These are phyloP conservation scores for Astragalus membranaceus DNA, from an alignment of 306 rosid genomes.

Conservation along the genomic window DNA sequence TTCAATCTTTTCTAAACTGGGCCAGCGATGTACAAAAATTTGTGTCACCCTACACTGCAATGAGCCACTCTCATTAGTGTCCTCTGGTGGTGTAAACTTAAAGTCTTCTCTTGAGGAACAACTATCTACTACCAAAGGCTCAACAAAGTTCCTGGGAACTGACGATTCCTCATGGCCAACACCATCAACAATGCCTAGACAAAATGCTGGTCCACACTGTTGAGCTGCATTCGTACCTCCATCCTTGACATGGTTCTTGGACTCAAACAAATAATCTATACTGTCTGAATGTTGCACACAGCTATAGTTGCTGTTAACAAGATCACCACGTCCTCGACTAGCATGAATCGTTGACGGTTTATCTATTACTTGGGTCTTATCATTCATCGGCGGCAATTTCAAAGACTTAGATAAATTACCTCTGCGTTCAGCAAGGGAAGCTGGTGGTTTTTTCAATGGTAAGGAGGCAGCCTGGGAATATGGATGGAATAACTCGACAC, in stretches of 20 bases:
- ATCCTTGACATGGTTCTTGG: slow-evolving; percentile 26
- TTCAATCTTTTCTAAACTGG: slow-evolving; percentile 62
- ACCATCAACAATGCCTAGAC: slow-evolving; percentile 12
- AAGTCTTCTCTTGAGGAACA: slow-evolving; percentile 20
- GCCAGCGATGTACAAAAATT: slow-evolving; percentile 64
- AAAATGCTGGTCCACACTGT: slow-evolving; percentile 14
- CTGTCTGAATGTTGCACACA: slow-evolving; percentile 24
- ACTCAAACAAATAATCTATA: slow-evolving; percentile 25
- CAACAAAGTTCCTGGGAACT: slow-evolving; percentile 24
- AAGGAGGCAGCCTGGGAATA: slow-evolving; percentile 36
- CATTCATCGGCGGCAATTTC: slow-evolving; percentile 56
- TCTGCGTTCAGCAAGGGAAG: slow-evolving; percentile 88
- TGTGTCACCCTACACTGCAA: slow-evolving; percentile 17
- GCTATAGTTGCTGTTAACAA: slow-evolving; percentile 26
- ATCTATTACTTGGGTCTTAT: slow-evolving; percentile 33
- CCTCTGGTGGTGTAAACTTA: slow-evolving; percentile 32
- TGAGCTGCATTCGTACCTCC: slow-evolving; percentile 33
- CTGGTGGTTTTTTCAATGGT: slow-evolving; percentile 52
- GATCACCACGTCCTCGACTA: slow-evolving; percentile 28
- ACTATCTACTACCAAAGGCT: slow-evolving; percentile 20
- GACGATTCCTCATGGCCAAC: slow-evolving; percentile 22
- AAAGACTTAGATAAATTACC: slow-evolving; percentile 74
- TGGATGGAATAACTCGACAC: slow-evolving; percentile 35
- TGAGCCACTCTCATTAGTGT: slow-evolving; percentile 30
- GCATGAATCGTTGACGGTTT: slow-evolving; percentile 31